Conservation (phyloP, 176 grass and related monocot genomes). For the Thinopyrum elongatum region DNA sequence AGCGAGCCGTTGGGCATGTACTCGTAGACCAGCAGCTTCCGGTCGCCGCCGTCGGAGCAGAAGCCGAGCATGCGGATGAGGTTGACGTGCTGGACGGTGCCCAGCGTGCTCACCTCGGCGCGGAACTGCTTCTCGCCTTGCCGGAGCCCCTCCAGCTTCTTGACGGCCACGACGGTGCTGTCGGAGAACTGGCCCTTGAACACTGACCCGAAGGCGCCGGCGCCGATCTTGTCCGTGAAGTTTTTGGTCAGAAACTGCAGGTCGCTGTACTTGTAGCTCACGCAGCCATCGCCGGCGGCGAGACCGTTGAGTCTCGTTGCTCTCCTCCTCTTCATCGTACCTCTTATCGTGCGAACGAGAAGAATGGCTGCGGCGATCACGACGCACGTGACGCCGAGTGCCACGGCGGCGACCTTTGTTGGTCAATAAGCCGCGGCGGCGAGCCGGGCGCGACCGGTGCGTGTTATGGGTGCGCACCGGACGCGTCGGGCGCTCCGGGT, state of each 20-base stretch:
- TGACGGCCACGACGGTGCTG: slow-evolving; percentile 29
- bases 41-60: slow-evolving; percentile 8
- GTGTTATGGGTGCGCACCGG: no score
- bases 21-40: slow-evolving; percentile 45
- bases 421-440: no score
- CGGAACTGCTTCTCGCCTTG: slow-evolving; percentile 64
- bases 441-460: no score
- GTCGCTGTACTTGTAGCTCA: slow-evolving; percentile 39
- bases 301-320: not conserved
- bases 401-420: not conserved
- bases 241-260: slow-evolving; percentile 40
- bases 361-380: not conserved
- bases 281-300: not conserved
- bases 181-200: slow-evolving; percentile 33
- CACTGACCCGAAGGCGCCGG: slow-evolving; percentile 42
- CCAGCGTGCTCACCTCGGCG: slow-evolving; percentile 51
- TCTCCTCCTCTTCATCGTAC: not conserved
- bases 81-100: slow-evolving; percentile 45
- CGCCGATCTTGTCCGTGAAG: slow-evolving; percentile 46
- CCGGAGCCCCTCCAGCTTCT: slow-evolving; percentile 45
- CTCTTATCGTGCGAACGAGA: not conserved
- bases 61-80: slow-evolving; percentile 53
- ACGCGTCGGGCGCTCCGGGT: no score
- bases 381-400: not conserved
- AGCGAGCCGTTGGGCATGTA: slow-evolving; percentile 45